Percentiles rank a stretch among this genome's conserved stretches.
These are phyloP conservation scores for Pezicula neosporulosa DNA, from an alignment of 2,329 filamentous ascomycete genomes.

Conservation along the genomic window DNA sequence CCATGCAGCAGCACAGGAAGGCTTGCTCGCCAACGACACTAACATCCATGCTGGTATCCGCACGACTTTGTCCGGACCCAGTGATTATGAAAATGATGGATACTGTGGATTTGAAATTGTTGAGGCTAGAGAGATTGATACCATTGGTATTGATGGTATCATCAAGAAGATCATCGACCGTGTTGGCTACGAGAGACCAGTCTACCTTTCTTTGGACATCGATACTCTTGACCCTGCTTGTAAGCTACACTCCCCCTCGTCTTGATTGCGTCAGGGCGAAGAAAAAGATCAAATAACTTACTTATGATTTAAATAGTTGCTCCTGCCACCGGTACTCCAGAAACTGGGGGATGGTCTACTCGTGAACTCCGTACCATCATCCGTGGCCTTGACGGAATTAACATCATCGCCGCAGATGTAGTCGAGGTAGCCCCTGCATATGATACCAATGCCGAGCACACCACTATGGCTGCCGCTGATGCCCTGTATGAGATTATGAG, in stretches of 20 bases:
- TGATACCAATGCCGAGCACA: slow-evolving; percentile 69
- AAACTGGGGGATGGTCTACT: slow-evolving; percentile 74
- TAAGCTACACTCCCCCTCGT: slow-evolving; percentile 31
- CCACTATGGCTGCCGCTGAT: slow-evolving; percentile 71
- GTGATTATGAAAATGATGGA: slow-evolving; percentile 81
- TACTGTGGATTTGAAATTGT: slow-evolving; percentile 83
- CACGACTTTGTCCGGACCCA: slow-evolving; percentile 74
- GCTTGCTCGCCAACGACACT: slow-evolving; percentile 74
- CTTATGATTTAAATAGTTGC: slow-evolving; percentile 44
- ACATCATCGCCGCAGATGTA: slow-evolving; percentile 67
- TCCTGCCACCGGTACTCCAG: slow-evolving; percentile 70
- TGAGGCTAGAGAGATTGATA: slow-evolving; percentile 70
- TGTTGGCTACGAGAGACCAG: slow-evolving; percentile 70
- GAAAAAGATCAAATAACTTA: not conserved
- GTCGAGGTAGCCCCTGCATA: slow-evolving; percentile 73
- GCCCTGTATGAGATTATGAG: slow-evolving; percentile 76
- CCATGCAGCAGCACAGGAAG: slow-evolving; percentile 75
- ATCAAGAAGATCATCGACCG: slow-evolving; percentile 73
- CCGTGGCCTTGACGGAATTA: slow-evolving; percentile 64
- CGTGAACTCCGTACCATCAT: slow-evolving; percentile 70
- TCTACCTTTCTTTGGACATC: slow-evolving; percentile 83
- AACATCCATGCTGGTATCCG: slow-evolving; percentile 88
- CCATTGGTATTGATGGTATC: slow-evolving; percentile 68
- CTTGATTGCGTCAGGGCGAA: not conserved
- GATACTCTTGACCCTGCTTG: slow-evolving; percentile 83